Percentiles rank a stretch among this genome's conserved stretches.
phyloP scores from a whole-genome alignment of 1,284 basidiomycete species.

The Cutaneotrichosporon mucoides region DNA sequence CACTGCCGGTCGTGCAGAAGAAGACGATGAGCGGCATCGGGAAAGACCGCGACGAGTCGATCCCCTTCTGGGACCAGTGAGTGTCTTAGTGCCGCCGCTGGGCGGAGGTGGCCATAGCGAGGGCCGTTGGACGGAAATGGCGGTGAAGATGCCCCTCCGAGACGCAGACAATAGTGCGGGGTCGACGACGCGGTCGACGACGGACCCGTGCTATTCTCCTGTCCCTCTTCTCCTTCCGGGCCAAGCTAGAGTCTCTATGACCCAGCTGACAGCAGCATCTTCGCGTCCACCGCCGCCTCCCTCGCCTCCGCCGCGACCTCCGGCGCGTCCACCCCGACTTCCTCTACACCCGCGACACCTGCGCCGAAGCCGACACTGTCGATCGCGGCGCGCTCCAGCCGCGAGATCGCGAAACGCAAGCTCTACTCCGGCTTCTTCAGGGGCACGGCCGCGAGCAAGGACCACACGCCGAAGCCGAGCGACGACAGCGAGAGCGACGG shows the following conservation, averaged over 20 bases:
- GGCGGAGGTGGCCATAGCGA: background rate
- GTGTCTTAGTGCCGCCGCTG: constrained; percentile 35
- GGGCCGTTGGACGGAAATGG: background rate
- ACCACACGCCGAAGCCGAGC: constrained; percentile 15
- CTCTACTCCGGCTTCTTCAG: constrained; percentile 78
- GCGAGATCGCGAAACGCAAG: constrained; percentile 66
- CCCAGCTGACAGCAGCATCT: constrained; percentile 57
- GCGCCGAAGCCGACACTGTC: constrained; percentile 48
- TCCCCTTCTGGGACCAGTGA: constrained; percentile 95
- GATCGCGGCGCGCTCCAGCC: constrained; percentile 64
- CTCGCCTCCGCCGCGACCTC: constrained; percentile 57
- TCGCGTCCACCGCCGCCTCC: constrained; percentile 67
- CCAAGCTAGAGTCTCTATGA: background rate
- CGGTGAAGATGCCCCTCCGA: background rate
- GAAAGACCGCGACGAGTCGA: constrained; percentile 85
- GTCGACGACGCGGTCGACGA: too few species aligned
- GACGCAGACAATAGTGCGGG: too few species aligned
- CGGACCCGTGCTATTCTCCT: too few species aligned
- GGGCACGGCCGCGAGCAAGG: constrained; percentile 63
- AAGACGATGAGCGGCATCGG: constrained; percentile 77
- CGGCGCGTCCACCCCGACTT: constrained; percentile 33
- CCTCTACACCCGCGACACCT: constrained; percentile 25
- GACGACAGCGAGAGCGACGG: constrained; percentile 12
- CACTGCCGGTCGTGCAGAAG: constrained; percentile 75
- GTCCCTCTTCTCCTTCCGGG: background rate